Percentiles rank a stretch among this genome's conserved stretches.
Conservation (phyloP, 139 green algal species). For the Diplosphaera chodatii region DNA sequence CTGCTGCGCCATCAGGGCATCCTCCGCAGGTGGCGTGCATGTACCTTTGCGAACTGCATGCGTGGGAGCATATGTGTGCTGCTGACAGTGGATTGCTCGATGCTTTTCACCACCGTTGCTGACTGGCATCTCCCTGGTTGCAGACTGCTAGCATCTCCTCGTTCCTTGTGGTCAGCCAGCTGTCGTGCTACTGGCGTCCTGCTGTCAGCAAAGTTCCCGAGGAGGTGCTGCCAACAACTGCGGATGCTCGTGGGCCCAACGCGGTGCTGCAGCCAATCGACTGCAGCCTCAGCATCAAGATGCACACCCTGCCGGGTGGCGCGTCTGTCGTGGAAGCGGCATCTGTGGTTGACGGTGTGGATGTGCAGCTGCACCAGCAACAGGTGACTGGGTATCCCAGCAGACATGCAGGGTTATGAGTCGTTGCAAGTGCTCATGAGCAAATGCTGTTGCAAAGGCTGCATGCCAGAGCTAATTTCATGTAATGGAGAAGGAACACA, state of each 20-base stretch:
- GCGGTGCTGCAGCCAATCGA: not conserved
- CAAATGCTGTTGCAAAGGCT: too few species aligned
- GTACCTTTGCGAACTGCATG: too few species aligned
- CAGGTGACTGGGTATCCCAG: too few species aligned
- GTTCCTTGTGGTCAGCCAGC: not conserved
- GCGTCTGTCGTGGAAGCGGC: constrained; percentile 1
- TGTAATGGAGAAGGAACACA: too few species aligned
- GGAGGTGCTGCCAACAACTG: not conserved
- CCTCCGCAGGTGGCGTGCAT: too few species aligned
- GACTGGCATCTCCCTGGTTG: not conserved
- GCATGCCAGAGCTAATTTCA: not conserved
- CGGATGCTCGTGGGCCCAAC: not conserved
- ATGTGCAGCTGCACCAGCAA: constrained; percentile 5
- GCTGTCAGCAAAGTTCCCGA: not conserved
- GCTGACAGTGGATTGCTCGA: too few species aligned
- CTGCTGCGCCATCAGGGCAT: too few species aligned
- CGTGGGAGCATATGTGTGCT: too few species aligned
- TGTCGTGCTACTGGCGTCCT: not conserved
- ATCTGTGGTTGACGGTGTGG: not conserved
- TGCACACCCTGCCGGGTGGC: not conserved
- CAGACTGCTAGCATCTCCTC: not conserved
- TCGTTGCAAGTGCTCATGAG: too few species aligned
- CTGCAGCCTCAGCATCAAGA: not conserved
- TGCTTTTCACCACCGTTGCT: too few species aligned
- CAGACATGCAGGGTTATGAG: too few species aligned